A percentile compares a stretch with the other conserved stretches of the same genome.
Evolutionary conservation across 306 rosid species (phyloP).

Genomic region (Pyrus bretschneideri): DNA sequence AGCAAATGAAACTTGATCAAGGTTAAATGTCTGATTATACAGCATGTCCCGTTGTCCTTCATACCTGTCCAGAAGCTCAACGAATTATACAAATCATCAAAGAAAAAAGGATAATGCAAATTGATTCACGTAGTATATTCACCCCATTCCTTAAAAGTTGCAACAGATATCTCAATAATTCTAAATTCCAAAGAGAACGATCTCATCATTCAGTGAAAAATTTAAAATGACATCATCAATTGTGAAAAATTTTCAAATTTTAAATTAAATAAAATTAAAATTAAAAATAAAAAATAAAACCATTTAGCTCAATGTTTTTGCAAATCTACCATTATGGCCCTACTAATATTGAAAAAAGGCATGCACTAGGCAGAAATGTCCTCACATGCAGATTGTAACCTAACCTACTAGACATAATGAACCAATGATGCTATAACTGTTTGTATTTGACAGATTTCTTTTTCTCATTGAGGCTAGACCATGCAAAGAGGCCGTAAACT

Average conservation of each 20-base stretch:
- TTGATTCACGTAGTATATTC: not conserved
- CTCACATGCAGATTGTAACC: not conserved
- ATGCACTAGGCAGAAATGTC: not conserved
- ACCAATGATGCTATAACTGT: not conserved
- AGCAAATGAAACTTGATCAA: conserved; percentile 95
- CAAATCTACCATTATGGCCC: too few species aligned
- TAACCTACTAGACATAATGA: not conserved
- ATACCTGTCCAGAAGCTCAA: conserved; percentile 58
- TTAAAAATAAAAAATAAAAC: too few species aligned
- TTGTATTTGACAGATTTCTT: not conserved
- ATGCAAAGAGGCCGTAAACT: not conserved
- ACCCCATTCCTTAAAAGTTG: not conserved
- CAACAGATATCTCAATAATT: not conserved
- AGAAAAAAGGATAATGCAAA: not conserved
- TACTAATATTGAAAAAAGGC: not conserved
- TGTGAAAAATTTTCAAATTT: too few species aligned
- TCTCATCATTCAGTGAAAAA: not conserved
- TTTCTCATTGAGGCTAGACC: not conserved
- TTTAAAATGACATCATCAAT: too few species aligned
- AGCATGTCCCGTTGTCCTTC: conserved; percentile 98
- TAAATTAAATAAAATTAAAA: too few species aligned
- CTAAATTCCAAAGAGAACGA: conserved; percentile 11
- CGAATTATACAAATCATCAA: not conserved
- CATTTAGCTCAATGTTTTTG: too few species aligned
- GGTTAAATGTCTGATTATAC: conserved; percentile 92